These are phyloP conservation scores for Cubamyces sp. DNA, from an alignment of 768 basidiomycete species.

Conservation along the genomic window DNA sequence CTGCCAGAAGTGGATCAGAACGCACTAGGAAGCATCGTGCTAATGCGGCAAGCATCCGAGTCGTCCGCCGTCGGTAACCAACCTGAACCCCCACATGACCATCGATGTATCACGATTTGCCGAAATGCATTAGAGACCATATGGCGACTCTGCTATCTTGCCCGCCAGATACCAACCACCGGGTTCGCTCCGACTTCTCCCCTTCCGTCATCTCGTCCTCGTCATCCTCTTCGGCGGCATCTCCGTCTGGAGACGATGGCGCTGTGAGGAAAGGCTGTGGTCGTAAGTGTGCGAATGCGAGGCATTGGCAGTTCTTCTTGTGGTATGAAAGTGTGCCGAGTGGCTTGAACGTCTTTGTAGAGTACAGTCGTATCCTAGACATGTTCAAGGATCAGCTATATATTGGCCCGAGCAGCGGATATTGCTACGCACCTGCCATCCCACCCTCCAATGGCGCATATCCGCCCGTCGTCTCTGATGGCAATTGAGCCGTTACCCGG, in stretches of 20 bases:
- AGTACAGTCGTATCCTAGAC: constrained; percentile 82
- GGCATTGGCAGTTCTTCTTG: constrained; percentile 71
- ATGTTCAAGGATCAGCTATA: no score
- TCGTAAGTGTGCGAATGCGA: constrained; percentile 61
- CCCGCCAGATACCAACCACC: constrained; percentile 34
- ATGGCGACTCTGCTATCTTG: constrained; percentile 34
- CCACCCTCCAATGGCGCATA: constrained; percentile 93
- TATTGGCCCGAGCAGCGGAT: no score
- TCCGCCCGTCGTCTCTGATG: constrained; percentile 71
- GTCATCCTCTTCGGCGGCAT: constrained; percentile 19
- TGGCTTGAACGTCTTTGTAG: constrained; percentile 76
- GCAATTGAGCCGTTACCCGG: constrained; percentile 81
- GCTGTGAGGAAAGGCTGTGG: background rate
- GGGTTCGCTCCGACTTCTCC: constrained; percentile 30
- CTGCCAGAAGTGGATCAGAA: constrained; percentile 2
- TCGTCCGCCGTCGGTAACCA: no score
- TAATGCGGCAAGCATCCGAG: background rate
- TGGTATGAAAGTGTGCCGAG: constrained; percentile 88
- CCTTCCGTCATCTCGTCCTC: constrained; percentile 31
- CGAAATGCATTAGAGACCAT: constrained; percentile 34
- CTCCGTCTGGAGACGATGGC: background rate
- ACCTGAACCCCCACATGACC: no score
- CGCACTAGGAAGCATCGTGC: background rate
- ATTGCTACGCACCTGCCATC: constrained; percentile 74
- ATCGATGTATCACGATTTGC: constrained; percentile 9